A percentile compares a stretch with the other conserved stretches of the same genome.
Evolutionary conservation across 805 yeast species (phyloP).

Genomic region (Cyberlindnera sargentensis): DNA sequence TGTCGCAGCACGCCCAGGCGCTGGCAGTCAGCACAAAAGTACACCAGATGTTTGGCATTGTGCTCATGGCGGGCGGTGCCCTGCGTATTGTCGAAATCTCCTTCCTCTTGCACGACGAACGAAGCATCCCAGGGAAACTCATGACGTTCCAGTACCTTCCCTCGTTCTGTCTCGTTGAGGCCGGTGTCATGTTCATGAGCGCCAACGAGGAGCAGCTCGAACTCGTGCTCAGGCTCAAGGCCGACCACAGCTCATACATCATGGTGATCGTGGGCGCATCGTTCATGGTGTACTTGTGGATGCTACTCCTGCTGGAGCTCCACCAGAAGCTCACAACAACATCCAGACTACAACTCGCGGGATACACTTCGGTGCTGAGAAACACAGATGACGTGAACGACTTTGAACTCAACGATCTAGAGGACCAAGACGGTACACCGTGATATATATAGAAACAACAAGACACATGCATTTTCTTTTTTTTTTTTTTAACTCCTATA

Average conservation of each 20-base stretch:
- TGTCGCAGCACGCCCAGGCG: constrained; percentile 83
- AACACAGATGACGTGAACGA: not conserved
- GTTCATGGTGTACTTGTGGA: constrained; percentile 62
- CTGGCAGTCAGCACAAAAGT: constrained; percentile 76
- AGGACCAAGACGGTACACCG: not conserved
- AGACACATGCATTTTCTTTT: not conserved
- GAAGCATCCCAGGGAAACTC: constrained; percentile 38
- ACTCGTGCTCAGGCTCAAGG: constrained; percentile 63
- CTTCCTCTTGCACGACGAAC: constrained; percentile 61
- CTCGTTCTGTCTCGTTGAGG: constrained; percentile 66
- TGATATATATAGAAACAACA: not conserved
- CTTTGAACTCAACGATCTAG: constrained; percentile 1
- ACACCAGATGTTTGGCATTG: constrained; percentile 79
- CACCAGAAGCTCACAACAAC: constrained; percentile 38
- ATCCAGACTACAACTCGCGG: constrained; percentile 6
- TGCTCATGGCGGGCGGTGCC: constrained; percentile 72
- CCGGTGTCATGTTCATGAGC: constrained; percentile 83
- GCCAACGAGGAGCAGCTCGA: constrained; percentile 86
- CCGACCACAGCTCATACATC: constrained; percentile 82
- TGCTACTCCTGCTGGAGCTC: constrained; percentile 49
- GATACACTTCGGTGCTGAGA: constrained; percentile 10
- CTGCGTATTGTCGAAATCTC: constrained; percentile 73
- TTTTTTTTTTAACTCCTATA: not conserved
- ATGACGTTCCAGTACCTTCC: constrained; percentile 81
- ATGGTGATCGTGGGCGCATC: constrained; percentile 68